These are phyloP conservation scores for Aspergillus egyptiacus DNA, from an alignment of 495 filamentous ascomycete species.

Conservation along the genomic window DNA sequence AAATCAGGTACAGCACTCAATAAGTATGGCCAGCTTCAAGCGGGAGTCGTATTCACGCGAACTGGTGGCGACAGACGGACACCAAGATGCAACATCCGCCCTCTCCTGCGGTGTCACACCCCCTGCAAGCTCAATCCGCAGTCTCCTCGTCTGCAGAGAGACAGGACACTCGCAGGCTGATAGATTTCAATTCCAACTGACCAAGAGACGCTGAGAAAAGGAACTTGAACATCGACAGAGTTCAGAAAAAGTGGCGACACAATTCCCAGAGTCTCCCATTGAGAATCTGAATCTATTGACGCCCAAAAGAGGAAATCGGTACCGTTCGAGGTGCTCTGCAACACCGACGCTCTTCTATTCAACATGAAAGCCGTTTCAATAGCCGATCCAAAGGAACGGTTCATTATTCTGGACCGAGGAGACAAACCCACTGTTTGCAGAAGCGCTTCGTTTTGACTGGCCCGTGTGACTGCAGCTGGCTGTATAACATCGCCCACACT, in stretches of 20 bases:
- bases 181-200: not conserved
- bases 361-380: not conserved
- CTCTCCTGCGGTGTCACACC: too few species aligned
- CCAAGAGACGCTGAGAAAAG: not conserved
- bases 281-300: constrained; percentile 9
- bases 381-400: not conserved
- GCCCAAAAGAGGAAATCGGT: constrained; percentile 15
- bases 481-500: constrained; percentile 3
- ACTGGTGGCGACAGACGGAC: too few species aligned
- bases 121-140: too few species aligned
- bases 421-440: constrained; percentile 7
- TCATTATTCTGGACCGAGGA: not conserved
- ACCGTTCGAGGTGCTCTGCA: not conserved
- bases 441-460: not conserved
- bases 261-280: not conserved
- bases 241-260: not conserved
- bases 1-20: too few species aligned
- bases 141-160: too few species aligned
- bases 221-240: too few species aligned
- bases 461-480: not conserved
- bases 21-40: too few species aligned
- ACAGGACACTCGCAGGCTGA: too few species aligned
- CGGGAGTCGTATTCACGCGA: too few species aligned
- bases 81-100: too few species aligned
- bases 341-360: constrained; percentile 1